Evolutionary conservation across 768 basidiomycete species (phyloP).

Genomic region (Mycena floridula): DNA sequence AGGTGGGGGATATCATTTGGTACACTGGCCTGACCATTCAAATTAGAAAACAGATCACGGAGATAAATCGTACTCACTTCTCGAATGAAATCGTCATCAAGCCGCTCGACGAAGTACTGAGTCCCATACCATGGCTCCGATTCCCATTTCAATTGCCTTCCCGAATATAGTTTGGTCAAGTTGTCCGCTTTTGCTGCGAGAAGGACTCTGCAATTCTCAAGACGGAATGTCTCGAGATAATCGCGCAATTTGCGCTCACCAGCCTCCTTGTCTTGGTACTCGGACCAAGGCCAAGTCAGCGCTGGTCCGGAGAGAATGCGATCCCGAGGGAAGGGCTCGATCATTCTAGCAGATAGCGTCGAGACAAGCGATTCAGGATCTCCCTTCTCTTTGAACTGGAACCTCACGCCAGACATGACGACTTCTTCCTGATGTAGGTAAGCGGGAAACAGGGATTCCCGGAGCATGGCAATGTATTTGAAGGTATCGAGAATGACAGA

Average conservation of each 20-base stretch:
- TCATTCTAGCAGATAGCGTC: conserved; percentile 67
- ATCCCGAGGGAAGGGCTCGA: conserved; percentile 75
- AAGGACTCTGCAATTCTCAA: conserved; percentile 59
- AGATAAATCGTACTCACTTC: conserved; percentile 43
- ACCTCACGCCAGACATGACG: conserved; percentile 63
- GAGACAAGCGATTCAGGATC: conserved; percentile 76
- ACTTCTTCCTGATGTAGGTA: conserved; percentile 76
- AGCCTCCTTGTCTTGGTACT: too few relatives aligned
- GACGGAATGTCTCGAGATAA: conserved; percentile 52
- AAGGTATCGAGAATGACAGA: conserved; percentile 62
- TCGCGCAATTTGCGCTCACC: conserved; percentile 50
- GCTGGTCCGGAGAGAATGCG: conserved; percentile 66
- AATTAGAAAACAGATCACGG: too few relatives aligned
- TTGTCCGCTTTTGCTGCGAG: conserved; percentile 76
- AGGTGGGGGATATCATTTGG: conserved; percentile 64
- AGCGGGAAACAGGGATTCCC: conserved; percentile 48
- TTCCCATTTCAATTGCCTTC: too few relatives aligned
- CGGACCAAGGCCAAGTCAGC: conserved; percentile 72
- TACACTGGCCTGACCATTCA: too few relatives aligned
- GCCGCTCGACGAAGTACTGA: conserved; percentile 68
- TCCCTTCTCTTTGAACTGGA: conserved; percentile 83
- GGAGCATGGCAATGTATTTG: conserved; percentile 73
- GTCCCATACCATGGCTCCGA: conserved; percentile 94
- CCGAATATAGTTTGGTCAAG: conserved; percentile 57
- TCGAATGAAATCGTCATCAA: conserved; percentile 56